These are phyloP conservation scores for Cladosporium colombiae DNA, from an alignment of 2,329 filamentous ascomycete species.

Conservation along the genomic window DNA sequence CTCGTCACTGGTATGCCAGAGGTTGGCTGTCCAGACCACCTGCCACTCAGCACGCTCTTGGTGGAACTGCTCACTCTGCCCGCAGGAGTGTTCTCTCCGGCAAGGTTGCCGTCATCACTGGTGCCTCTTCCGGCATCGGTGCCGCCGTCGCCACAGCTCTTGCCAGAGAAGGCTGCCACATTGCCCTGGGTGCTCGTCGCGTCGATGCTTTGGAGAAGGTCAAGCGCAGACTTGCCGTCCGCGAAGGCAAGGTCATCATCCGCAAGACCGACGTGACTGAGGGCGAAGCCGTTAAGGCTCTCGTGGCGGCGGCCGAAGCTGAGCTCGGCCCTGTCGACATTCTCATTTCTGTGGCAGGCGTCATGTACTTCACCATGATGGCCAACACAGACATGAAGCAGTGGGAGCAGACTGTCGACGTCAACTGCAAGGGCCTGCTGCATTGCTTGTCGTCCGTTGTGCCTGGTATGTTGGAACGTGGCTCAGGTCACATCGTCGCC, in stretches of 20 bases:
- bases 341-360: slow-evolving; percentile 76
- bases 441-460: slow-evolving; percentile 70
- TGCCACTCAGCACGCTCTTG: slow-evolving; percentile 49
- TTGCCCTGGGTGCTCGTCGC: slow-evolving; percentile 72
- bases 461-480: slow-evolving; percentile 69
- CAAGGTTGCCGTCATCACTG: slow-evolving; percentile 73
- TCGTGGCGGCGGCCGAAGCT: slow-evolving; percentile 60
- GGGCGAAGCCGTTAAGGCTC: slow-evolving; percentile 63
- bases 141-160: slow-evolving; percentile 71
- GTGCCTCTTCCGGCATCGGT: slow-evolving; percentile 77
- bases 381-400: slow-evolving; percentile 71
- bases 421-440: slow-evolving; percentile 82
- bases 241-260: slow-evolving; percentile 66
- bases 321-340: slow-evolving; percentile 74
- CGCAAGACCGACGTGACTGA: slow-evolving; percentile 73
- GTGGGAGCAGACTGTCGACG: slow-evolving; percentile 80
- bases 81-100: slow-evolving; percentile 63
- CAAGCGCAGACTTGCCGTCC: slow-evolving; percentile 59
- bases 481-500: slow-evolving; percentile 72
- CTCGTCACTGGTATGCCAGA: slow-evolving; percentile 76
- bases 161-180: slow-evolving; percentile 68
- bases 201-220: slow-evolving; percentile 67
- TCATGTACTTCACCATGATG: slow-evolving; percentile 92
- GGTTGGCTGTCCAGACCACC: slow-evolving; percentile 72
- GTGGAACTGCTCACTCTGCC: slow-evolving; percentile 47